These are phyloP conservation scores for Bryum argenteum DNA, from an alignment of 225 moss, liverwort and hornwort species.

Conservation along the genomic window DNA sequence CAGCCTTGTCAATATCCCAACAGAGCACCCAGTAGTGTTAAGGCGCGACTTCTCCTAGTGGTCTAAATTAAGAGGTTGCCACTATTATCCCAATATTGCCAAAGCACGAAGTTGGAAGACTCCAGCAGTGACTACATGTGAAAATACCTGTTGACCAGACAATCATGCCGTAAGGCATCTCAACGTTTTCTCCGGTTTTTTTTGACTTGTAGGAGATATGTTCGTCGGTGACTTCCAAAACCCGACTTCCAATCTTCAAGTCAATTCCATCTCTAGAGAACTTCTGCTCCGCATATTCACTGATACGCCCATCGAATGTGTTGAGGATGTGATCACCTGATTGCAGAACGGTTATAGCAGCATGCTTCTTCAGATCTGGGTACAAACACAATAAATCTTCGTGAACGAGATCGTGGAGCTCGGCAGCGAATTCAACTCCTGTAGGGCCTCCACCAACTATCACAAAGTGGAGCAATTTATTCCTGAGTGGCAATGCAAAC, in stretches of 20 bases:
- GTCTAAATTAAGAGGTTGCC: not conserved
- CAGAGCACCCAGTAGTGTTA: not conserved
- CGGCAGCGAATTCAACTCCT: conserved; percentile 93
- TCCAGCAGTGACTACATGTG: conserved; percentile 11
- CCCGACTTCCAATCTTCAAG: conserved; percentile 76
- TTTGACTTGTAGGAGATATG: conserved; percentile 68
- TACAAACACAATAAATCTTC: conserved; percentile 80
- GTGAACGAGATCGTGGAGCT: conserved; percentile 90
- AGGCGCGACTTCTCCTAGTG: conserved; percentile 1
- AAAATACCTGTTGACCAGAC: conserved; percentile 91
- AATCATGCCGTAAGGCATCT: conserved; percentile 94
- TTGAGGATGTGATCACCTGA: conserved; percentile 98
- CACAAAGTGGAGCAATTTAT: conserved; percentile 74
- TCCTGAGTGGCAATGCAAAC: conserved; percentile 46
- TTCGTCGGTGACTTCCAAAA: conserved; percentile 71
- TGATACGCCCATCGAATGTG: conserved; percentile 91
- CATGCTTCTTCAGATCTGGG: conserved; percentile 52
- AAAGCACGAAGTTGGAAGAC: conserved; percentile 14
- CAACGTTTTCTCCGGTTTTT: conserved; percentile 55
- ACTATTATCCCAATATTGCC: conserved; percentile 7
- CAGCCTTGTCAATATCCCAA: conserved; percentile 1
- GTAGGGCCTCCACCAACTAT: conserved; percentile 98
- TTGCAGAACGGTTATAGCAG: conserved; percentile 77
- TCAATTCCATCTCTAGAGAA: conserved; percentile 85
- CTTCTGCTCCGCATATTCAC: conserved; percentile 84